Percentiles rank a stretch among this genome's conserved stretches.
phyloP scores from a whole-genome alignment of 768 basidiomycete species.

The Candolleomyces aberdarensis region DNA sequence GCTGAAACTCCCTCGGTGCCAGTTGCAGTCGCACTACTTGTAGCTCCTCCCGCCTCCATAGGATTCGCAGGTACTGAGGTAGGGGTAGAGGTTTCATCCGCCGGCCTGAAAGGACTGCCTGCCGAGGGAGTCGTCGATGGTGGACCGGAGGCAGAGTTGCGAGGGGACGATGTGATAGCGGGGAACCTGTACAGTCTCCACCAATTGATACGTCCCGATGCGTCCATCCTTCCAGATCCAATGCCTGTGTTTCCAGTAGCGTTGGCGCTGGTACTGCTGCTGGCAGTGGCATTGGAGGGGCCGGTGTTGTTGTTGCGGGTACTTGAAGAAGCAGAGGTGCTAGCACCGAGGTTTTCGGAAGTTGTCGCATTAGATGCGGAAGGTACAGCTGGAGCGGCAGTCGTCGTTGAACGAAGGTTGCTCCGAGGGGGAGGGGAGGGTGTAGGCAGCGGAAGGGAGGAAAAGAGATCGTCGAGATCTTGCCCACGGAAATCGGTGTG shows the following conservation, averaged over 20 bases:
- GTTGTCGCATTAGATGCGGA: too few species aligned
- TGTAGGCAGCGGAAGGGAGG: too few species aligned
- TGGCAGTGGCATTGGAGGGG: background rate
- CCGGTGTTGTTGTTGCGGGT: conserved; percentile 1
- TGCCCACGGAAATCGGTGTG: background rate
- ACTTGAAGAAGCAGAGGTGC: background rate
- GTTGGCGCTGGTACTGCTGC: background rate
- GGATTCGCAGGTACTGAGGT: too few species aligned
- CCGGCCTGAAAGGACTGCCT: background rate
- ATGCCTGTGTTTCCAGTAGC: conserved; percentile 15
- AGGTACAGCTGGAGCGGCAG: too few species aligned
- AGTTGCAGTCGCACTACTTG: background rate
- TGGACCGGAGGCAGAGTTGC: background rate
- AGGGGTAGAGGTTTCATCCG: too few species aligned
- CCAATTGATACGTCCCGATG: conserved; percentile 61
- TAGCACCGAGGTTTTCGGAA: too few species aligned
- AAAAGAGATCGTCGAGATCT: too few species aligned
- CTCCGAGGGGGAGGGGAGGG: too few species aligned
- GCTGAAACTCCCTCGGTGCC: background rate
- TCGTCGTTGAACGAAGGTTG: too few species aligned
- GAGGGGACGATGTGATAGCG: conserved; percentile 41
- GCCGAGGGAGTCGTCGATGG: background rate
- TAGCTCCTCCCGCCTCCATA: too few species aligned
- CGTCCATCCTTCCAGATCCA: conserved; percentile 24
- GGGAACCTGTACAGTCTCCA: conserved; percentile 86